Evolutionary conservation across 805 yeast genomes (phyloP).

Genomic region (Wickerhamiella hasegawae): DNA sequence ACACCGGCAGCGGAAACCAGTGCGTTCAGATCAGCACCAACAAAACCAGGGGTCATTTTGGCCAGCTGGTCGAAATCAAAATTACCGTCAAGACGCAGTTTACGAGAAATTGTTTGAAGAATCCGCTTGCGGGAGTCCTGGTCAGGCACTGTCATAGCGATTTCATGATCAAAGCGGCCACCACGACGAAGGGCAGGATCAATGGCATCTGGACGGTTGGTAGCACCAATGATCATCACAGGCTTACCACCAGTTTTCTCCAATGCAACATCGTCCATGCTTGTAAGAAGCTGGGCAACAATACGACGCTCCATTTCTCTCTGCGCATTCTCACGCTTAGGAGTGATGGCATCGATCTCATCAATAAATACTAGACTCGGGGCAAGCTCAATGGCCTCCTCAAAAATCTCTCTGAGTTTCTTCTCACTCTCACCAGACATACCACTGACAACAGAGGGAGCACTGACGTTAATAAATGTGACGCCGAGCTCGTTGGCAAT

Average conservation of each 20-base stretch:
- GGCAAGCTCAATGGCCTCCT: conserved; percentile 77
- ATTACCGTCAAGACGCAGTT: conserved; percentile 46
- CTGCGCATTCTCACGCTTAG: conserved; percentile 95
- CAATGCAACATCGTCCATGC: conserved; percentile 81
- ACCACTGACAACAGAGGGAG: conserved; percentile 93
- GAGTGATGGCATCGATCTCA: conserved; percentile 96
- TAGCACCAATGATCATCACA: conserved; percentile 88
- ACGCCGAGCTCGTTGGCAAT: conserved; percentile 89
- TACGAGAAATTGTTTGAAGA: conserved; percentile 52
- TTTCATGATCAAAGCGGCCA: conserved; percentile 91
- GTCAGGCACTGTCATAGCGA: conserved; percentile 86
- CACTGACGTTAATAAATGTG: conserved; percentile 79
- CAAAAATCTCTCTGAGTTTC: conserved; percentile 80
- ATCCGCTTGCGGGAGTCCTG: conserved; percentile 68
- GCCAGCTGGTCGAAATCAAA: conserved; percentile 64
- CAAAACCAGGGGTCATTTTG: conserved; percentile 91
- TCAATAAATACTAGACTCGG: conserved; percentile 90
- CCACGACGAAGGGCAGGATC: conserved; percentile 94
- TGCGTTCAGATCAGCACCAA: conserved; percentile 93
- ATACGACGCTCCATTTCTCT: conserved; percentile 96
- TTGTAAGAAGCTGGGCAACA: conserved; percentile 85
- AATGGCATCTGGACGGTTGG: conserved; percentile 88
- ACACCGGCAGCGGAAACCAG: conserved; percentile 91
- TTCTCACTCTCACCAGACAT: conserved; percentile 99
- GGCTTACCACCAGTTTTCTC: conserved; percentile 88